A percentile compares a stretch with the other conserved stretches of the same genome.
Conservation (phyloP, 139 green algal genomes). For the Zygnema circumcarinatum region DNA sequence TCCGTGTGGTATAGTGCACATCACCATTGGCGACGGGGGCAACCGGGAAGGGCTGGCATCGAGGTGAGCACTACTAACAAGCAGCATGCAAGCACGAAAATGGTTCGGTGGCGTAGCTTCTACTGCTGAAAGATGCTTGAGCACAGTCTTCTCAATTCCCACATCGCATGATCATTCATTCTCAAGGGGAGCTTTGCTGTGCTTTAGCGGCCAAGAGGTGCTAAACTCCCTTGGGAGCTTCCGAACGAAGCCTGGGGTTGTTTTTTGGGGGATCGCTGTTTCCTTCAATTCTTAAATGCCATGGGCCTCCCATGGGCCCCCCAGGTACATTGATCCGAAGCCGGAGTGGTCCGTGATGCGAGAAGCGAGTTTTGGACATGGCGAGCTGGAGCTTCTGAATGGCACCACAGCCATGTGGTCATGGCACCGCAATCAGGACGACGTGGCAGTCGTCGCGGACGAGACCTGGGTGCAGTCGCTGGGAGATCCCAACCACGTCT, state of each 20-base stretch:
- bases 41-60: slow-evolving; percentile 78
- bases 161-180: neutral
- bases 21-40: slow-evolving; percentile 81
- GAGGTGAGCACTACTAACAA: slow-evolving; percentile 3
- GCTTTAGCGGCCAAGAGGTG: too few species aligned
- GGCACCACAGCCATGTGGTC: slow-evolving; percentile 68
- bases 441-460: slow-evolving; percentile 35
- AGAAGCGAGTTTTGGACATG: slow-evolving; percentile 78
- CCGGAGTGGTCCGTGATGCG: slow-evolving; percentile 70
- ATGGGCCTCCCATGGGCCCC: neutral
- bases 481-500: neutral
- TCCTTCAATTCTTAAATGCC: too few species aligned
- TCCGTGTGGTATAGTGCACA: slow-evolving; percentile 67
- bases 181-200: neutral
- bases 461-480: neutral
- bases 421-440: slow-evolving; percentile 74
- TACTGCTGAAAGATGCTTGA: neutral
- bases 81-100: slow-evolving; percentile 17
- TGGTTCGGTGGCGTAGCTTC: neutral
- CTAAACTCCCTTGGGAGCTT: too few species aligned
- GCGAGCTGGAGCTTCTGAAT: slow-evolving; percentile 70
- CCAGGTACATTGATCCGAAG: slow-evolving; percentile 57
- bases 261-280: too few species aligned
- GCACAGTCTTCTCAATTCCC: neutral
- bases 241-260: too few species aligned